Percentiles rank a stretch among this genome's conserved stretches.
Conservation (phyloP, 78 protist species). For the Speleostelium caveatum region DNA sequence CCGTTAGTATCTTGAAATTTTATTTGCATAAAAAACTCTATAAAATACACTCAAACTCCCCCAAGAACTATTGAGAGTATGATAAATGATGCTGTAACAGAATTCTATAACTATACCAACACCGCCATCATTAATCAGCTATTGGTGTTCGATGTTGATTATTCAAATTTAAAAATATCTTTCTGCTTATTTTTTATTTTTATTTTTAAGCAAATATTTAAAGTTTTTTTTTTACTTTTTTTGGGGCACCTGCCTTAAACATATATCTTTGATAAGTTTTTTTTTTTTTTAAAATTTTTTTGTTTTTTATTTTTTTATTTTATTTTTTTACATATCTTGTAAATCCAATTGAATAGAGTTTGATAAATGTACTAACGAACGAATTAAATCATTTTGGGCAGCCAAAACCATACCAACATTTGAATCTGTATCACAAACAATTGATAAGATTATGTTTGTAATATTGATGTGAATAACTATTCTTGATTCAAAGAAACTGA, state of each 20-base stretch:
- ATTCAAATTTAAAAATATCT: too few species aligned
- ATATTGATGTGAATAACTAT: constrained; percentile 63
- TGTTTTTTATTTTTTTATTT: not conserved
- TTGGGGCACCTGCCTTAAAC: not conserved
- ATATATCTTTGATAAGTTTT: not conserved
- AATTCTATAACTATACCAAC: too few species aligned
- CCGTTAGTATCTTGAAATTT: too few species aligned
- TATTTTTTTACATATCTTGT: constrained; percentile 66
- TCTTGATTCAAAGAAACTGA: constrained; percentile 55
- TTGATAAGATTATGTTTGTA: constrained; percentile 57
- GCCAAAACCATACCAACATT: constrained; percentile 70
- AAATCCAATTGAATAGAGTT: constrained; percentile 60
- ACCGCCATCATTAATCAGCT: too few species aligned
- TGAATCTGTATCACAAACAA: constrained; percentile 43
- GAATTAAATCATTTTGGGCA: constrained; percentile 58
- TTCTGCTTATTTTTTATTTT: not conserved
- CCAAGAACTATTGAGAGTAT: too few species aligned
- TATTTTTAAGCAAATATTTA: too few species aligned
- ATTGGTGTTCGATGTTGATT: too few species aligned
- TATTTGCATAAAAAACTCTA: too few species aligned
- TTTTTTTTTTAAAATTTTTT: not conserved
- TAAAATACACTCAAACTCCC: too few species aligned
- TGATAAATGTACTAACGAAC: constrained; percentile 43
- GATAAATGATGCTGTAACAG: too few species aligned
- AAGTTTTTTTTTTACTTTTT: not conserved